Conservation (phyloP, 2,329 filamentous ascomycete genomes). For the Exophiala xenobiotica region DNA sequence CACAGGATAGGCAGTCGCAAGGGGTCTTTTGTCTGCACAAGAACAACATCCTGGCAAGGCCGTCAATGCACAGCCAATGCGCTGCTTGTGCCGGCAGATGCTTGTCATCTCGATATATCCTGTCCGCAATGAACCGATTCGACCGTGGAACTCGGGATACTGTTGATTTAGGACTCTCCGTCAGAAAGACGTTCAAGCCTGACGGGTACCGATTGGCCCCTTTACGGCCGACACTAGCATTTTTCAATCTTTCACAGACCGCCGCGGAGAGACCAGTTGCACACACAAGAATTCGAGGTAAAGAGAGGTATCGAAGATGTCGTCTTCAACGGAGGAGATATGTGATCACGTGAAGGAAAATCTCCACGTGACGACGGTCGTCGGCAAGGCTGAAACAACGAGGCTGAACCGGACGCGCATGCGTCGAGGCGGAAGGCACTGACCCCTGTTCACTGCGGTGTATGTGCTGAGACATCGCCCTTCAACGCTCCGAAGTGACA, state of each 20-base stretch:
- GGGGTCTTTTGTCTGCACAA: constrained; percentile 28
- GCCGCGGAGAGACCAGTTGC: background rate
- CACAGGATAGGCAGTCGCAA: constrained; percentile 28
- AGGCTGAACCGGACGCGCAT: too few species aligned
- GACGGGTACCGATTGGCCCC: too few species aligned
- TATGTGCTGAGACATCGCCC: too few species aligned
- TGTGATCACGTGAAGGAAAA: background rate
- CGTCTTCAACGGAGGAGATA: background rate
- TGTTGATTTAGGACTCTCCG: too few species aligned
- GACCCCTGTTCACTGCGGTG: too few species aligned
- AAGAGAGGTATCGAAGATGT: background rate
- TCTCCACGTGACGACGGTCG: too few species aligned
- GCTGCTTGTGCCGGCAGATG: constrained; percentile 27
- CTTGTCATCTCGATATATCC: constrained; percentile 5
- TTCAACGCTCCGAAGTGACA: too few species aligned
- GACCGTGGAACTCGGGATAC: too few species aligned
- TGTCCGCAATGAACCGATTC: background rate
- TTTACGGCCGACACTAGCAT: too few species aligned
- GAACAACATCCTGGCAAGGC: constrained; percentile 29
- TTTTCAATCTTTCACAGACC: too few species aligned
- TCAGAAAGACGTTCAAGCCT: too few species aligned
- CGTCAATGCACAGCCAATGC: constrained; percentile 26
- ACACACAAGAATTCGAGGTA: background rate
- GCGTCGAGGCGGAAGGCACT: too few species aligned
- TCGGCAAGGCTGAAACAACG: background rate